Conservation (phyloP, 2,329 filamentous ascomycete species). For the Ophiostoma sp. region DNA sequence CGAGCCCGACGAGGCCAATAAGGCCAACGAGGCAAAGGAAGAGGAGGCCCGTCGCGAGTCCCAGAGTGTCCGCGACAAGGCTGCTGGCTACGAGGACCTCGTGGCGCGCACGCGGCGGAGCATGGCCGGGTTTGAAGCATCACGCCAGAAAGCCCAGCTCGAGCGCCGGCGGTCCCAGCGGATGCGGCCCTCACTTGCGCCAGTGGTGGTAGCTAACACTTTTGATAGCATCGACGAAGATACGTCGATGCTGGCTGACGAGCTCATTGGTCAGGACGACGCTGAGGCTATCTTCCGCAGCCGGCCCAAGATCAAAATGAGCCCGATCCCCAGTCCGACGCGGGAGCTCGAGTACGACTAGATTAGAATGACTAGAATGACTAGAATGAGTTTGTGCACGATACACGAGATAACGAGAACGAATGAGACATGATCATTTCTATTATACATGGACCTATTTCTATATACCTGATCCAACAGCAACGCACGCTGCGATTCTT, state of each 20-base stretch:
- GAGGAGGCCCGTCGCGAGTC: neutral
- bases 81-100: constrained; percentile 42
- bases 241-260: constrained; percentile 54
- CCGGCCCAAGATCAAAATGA: constrained; percentile 71
- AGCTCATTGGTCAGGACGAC: constrained; percentile 67
- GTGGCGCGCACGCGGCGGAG: constrained; percentile 54
- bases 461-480: neutral
- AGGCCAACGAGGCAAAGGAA: neutral
- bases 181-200: constrained; percentile 29
- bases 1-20: no score
- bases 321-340: constrained; percentile 54
- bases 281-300: constrained; percentile 82
- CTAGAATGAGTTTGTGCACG: neutral
- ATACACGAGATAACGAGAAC: neutral
- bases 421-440: constrained; percentile 13
- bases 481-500: no score
- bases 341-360: constrained; percentile 16
- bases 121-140: constrained; percentile 58
- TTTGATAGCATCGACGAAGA: constrained; percentile 39
- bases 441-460: constrained; percentile 7
- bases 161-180: constrained; percentile 49
- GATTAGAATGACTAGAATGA: neutral
- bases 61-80: neutral
- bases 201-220: constrained; percentile 27
- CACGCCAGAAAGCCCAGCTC: constrained; percentile 54